These are phyloP conservation scores for Cutaneotrichosporon dermatis DNA, from an alignment of 1,284 basidiomycete genomes.

Conservation along the genomic window DNA sequence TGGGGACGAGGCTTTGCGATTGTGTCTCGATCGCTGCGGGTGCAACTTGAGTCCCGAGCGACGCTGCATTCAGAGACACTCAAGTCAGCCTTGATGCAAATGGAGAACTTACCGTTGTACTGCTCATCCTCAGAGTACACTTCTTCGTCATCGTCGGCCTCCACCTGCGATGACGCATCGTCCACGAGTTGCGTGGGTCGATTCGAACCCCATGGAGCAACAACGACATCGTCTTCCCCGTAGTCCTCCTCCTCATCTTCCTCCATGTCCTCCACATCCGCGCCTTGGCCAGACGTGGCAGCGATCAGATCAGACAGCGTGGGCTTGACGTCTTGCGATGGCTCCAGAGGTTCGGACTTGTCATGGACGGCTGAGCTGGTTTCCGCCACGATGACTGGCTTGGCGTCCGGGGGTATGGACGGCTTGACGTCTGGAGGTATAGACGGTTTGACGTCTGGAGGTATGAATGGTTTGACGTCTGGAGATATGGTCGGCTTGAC, in stretches of 20 bases:
- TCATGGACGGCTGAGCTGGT: too few relatives aligned
- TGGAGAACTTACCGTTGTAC: background rate
- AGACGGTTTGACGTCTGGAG: background rate
- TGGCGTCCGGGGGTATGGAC: background rate
- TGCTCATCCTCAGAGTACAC: conserved; percentile 25
- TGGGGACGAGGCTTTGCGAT: background rate
- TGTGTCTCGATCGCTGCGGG: background rate
- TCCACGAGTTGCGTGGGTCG: conserved; percentile 10
- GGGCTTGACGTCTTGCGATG: background rate
- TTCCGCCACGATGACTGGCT: background rate
- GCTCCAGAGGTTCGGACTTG: too few relatives aligned
- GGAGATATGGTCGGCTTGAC: background rate
- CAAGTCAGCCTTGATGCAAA: background rate
- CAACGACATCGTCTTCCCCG: conserved; percentile 12
- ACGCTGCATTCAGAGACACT: background rate
- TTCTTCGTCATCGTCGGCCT: conserved; percentile 7
- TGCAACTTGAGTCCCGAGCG: background rate
- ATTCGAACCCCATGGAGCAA: conserved; percentile 4
- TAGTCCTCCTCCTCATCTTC: conserved; percentile 27
- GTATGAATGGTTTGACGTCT: background rate
- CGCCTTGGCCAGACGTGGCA: too few relatives aligned
- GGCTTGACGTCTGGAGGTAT: conserved; percentile 1
- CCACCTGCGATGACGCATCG: background rate
- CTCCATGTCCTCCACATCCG: background rate
- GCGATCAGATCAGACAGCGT: background rate